Base-by-base conservation (phyloP, 345 rosid species). In the Excoecaria agallocha region DNA sequence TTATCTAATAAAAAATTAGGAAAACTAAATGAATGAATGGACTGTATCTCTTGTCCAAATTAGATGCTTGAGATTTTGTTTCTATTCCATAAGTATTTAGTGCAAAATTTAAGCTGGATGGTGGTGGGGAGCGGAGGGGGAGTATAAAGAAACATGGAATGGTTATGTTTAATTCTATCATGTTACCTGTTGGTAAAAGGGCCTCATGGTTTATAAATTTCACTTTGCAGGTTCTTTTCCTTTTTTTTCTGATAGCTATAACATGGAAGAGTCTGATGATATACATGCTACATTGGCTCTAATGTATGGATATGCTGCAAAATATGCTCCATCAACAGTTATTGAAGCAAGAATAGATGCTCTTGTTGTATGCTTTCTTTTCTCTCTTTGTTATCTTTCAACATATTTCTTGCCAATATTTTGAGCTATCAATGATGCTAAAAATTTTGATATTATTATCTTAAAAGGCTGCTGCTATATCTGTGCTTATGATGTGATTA, bases 231-330 rank as follows among this genome's bases (percentile, higher is more conserved):
- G 83, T 83, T 94, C 58, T 79, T 94, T 66, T 90, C 97, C 60
- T 78, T 92, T 79, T n/a, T 92, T 94, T 86, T 90, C 94, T 16
- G 93, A 88, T 66, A 86, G 85, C 77, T 86, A 85, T 76, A 88
- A 79, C 81, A 84, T 88, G 24, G 97, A 90, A 79, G 95, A 94
- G 78, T 92, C 95, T 70, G 97, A 94, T 85, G 97, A 94, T 83
- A 91, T 94, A 85, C 97, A 94, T 81, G 98, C 98, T 81, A 97
- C 98, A 77, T 84, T 94, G 82, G 98, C 98, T 75, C 83, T 94
- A 85, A 94, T 94, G 98, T 94, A 94, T 78, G 98, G 98, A 82
- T 94, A 92, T 89, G 97, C 98, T 75, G 98, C 98, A 73, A 91
- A 90, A 87, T 94, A 94, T 86, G 98, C 98, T 51, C 97, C 98